Evolutionary conservation across 106 monocot genomes (phyloP).

Genomic region (Apostasia ramifera): DNA sequence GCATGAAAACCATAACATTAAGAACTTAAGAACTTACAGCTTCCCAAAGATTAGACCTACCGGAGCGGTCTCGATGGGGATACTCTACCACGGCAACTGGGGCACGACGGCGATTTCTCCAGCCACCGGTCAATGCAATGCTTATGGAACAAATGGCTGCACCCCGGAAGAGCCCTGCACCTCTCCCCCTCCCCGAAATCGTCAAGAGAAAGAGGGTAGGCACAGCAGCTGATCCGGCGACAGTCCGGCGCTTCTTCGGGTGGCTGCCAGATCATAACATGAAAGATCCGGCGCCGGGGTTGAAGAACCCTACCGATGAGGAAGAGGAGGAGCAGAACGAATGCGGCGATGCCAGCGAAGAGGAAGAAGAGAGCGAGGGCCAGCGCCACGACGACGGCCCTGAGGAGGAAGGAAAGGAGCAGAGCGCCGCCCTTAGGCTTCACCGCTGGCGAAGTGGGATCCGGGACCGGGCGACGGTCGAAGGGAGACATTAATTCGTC

Average conservation of each 20-base stretch:
- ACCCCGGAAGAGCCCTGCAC: slow-evolving; percentile 37
- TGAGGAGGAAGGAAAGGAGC: slow-evolving; percentile 55
- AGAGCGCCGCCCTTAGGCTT: slow-evolving; percentile 44
- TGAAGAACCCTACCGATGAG: slow-evolving; percentile 58
- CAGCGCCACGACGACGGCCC: slow-evolving; percentile 45
- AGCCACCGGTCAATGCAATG: slow-evolving; percentile 56
- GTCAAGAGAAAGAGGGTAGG: slow-evolving; percentile 43
- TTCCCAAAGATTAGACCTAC: neutral
- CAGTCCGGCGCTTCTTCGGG: slow-evolving; percentile 15
- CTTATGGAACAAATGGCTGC: slow-evolving; percentile 43
- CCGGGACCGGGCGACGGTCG: neutral
- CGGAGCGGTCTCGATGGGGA: neutral
- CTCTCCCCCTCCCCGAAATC: slow-evolving; percentile 42
- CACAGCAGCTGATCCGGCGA: slow-evolving; percentile 27
- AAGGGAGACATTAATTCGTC: neutral
- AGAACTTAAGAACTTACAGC: too few species aligned
- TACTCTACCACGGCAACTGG: slow-evolving; percentile 30
- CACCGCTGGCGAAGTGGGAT: slow-evolving; percentile 5
- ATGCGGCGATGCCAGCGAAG: slow-evolving; percentile 68
- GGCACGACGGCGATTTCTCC: slow-evolving; percentile 29
- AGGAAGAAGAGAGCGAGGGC: slow-evolving; percentile 80
- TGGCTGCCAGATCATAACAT: neutral
- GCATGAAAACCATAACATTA: too few species aligned
- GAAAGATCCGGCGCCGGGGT: slow-evolving; percentile 5
- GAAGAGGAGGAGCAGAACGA: slow-evolving; percentile 66